phyloP scores from a whole-genome alignment of 768 basidiomycete species.

The Phylloporus scabripes region DNA sequence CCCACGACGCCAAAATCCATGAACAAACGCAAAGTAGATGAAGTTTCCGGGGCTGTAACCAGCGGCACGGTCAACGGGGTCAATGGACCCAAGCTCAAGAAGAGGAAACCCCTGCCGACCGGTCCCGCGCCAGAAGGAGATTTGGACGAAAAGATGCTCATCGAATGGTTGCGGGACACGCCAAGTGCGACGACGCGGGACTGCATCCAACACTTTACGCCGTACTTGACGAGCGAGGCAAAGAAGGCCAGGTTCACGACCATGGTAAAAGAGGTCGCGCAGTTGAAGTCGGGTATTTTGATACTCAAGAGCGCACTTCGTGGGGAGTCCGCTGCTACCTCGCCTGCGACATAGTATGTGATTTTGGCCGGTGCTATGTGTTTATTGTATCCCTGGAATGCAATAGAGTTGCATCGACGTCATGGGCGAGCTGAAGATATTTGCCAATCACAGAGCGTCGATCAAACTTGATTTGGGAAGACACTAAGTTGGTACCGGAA shows the following conservation, averaged over 20 bases:
- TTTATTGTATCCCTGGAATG: conserved; percentile 15
- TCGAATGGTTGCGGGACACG: conserved; percentile 70
- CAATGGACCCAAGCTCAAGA: conserved; percentile 46
- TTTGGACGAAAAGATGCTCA: conserved; percentile 57
- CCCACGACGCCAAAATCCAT: conserved; percentile 29
- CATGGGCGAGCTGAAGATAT: background rate
- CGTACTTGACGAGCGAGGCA: conserved; percentile 61
- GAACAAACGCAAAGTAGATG: conserved; percentile 60
- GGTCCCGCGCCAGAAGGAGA: conserved; percentile 46
- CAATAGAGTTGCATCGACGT: background rate
- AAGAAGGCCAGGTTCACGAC: conserved; percentile 74
- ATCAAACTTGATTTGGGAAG: conserved; percentile 19
- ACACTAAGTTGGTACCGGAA: background rate
- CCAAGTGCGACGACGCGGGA: conserved; percentile 70
- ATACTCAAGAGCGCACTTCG: conserved; percentile 45
- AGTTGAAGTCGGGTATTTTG: conserved; percentile 61
- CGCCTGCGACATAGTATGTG: conserved; percentile 25
- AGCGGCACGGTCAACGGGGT: conserved; percentile 14
- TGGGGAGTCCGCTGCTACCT: conserved; percentile 24
- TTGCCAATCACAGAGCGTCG: conserved; percentile 4
- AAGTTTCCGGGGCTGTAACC: conserved; percentile 25
- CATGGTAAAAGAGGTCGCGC: conserved; percentile 75
- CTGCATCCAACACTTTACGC: conserved; percentile 75
- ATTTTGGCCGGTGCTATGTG: conserved; percentile 6
- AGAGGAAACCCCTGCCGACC: conserved; percentile 41